Percentiles rank a stretch among this genome's conserved stretches.
Evolutionary conservation across 176 grass and related monocot genomes (phyloP).

Genomic region (Tillandsia fasciculata): DNA sequence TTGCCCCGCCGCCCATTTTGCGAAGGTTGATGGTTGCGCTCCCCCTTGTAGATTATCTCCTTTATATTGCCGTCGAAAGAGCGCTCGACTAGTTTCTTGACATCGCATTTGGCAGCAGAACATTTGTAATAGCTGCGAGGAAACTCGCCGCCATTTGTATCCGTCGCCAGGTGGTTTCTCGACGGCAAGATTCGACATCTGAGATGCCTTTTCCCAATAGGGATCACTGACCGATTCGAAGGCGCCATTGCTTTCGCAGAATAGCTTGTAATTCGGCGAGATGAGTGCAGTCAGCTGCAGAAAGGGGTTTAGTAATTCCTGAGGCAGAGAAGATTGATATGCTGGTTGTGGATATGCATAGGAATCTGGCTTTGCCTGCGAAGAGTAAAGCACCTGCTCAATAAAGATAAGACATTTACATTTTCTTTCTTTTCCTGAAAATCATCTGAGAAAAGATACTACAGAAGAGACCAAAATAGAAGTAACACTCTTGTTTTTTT

Average conservation of each 20-base stretch:
- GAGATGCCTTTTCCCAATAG: neutral
- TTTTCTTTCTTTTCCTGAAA: neutral
- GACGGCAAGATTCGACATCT: constrained; percentile 5
- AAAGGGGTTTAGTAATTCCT: neutral
- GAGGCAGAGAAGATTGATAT: neutral
- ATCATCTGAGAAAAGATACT: neutral
- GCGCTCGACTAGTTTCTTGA: constrained; percentile 74
- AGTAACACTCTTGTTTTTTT: neutral
- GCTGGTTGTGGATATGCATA: neutral
- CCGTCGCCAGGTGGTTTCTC: constrained; percentile 74
- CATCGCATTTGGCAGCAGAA: constrained; percentile 43
- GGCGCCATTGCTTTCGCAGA: constrained; percentile 17
- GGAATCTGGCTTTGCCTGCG: neutral
- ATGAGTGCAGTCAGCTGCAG: neutral
- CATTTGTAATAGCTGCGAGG: constrained; percentile 83
- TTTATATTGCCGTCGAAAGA: constrained; percentile 60
- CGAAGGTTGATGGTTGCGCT: constrained; percentile 38
- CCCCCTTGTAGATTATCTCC: constrained; percentile 81
- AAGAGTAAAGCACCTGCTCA: neutral
- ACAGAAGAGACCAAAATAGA: neutral
- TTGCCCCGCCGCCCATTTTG: constrained; percentile 5
- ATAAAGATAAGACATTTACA: neutral
- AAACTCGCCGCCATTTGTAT: constrained; percentile 71
- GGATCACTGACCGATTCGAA: neutral
- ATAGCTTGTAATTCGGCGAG: neutral